A percentile compares a stretch with the other conserved stretches of the same genome.
Conservation (phyloP, 2,329 filamentous ascomycete species). For the Fusarium sp. region DNA sequence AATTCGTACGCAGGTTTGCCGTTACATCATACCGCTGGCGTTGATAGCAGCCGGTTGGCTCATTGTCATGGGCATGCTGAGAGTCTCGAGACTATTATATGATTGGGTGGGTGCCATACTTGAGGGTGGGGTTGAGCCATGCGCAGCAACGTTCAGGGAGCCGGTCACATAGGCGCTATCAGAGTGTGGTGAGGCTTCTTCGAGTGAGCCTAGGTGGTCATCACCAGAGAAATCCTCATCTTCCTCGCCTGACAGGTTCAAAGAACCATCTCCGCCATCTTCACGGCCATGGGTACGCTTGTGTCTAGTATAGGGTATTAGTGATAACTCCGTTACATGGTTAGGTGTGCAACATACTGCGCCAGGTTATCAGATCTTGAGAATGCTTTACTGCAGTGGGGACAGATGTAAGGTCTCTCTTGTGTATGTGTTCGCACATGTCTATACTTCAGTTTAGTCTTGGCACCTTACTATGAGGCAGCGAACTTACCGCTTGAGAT, state of each 20-base stretch:
- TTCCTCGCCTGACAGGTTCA: constrained; percentile 81
- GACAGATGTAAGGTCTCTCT: constrained; percentile 97
- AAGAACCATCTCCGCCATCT: constrained; percentile 66
- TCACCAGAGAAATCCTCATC: constrained; percentile 86
- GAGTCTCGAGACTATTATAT: constrained; percentile 68
- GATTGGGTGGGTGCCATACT: constrained; percentile 47
- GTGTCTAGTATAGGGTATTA: constrained; percentile 68
- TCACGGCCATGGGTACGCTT: constrained; percentile 78
- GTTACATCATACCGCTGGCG: constrained; percentile 57
- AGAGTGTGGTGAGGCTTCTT: constrained; percentile 80
- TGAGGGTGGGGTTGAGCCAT: constrained; percentile 42
- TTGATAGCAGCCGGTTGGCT: constrained; percentile 62
- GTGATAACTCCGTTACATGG: constrained; percentile 28
- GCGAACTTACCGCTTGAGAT: constrained; percentile 89
- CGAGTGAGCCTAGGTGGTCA: constrained; percentile 82
- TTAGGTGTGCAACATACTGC: constrained; percentile 73
- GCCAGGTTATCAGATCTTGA: constrained; percentile 98
- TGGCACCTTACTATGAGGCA: constrained; percentile 45
- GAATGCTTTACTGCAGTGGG: constrained; percentile 98
- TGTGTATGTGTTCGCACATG: constrained; percentile 99
- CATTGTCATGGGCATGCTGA: constrained; percentile 73
- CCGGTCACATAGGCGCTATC: constrained; percentile 69
- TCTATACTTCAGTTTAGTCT: constrained; percentile 60
- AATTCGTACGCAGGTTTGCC: constrained; percentile 35
- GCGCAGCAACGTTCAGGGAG: constrained; percentile 59